Conservation (phyloP, 768 basidiomycete species). For the Lactarius hatsudake region DNA sequence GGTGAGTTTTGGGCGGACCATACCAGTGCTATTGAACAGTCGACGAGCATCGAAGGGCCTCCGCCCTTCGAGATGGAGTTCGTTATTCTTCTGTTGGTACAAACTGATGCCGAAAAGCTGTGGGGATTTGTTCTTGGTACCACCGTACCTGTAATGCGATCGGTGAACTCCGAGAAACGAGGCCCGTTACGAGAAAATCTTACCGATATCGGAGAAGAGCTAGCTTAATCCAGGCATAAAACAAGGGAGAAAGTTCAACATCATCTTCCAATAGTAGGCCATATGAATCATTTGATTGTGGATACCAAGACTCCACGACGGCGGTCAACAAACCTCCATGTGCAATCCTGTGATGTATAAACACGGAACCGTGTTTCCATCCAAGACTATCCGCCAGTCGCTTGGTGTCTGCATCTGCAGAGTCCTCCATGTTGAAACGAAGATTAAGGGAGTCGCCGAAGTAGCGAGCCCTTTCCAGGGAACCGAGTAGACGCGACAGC, state of each 20-base stretch:
- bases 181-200: slow-evolving; percentile 7
- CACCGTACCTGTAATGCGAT: slow-evolving; percentile 53
- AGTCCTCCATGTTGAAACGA: slow-evolving; percentile 74
- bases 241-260: slow-evolving; percentile 78
- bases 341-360: slow-evolving; percentile 69
- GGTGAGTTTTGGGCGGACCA: slow-evolving; percentile 54
- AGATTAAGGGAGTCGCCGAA: slow-evolving; percentile 67
- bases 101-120: slow-evolving; percentile 77
- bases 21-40: slow-evolving; percentile 46
- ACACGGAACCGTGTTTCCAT: slow-evolving; percentile 61
- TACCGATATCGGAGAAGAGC: slow-evolving; percentile 73
- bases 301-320: slow-evolving; percentile 90
- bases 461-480: slow-evolving; percentile 55
- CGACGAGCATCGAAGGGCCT: slow-evolving; percentile 62
- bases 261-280: slow-evolving; percentile 85
- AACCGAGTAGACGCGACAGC: slow-evolving; percentile 61
- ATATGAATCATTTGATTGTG: slow-evolving; percentile 66
- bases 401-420: slow-evolving; percentile 61
- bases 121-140: slow-evolving; percentile 38
- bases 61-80: slow-evolving; percentile 66
- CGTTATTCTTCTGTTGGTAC: slow-evolving; percentile 82
- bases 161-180: slow-evolving; percentile 5
- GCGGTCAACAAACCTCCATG: slow-evolving; percentile 79
- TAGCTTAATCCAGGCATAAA: slow-evolving; percentile 86
- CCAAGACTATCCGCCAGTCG: slow-evolving; percentile 45